Conservation (phyloP, 73 alveolate genomes). For the Stentor coeruleus region DNA sequence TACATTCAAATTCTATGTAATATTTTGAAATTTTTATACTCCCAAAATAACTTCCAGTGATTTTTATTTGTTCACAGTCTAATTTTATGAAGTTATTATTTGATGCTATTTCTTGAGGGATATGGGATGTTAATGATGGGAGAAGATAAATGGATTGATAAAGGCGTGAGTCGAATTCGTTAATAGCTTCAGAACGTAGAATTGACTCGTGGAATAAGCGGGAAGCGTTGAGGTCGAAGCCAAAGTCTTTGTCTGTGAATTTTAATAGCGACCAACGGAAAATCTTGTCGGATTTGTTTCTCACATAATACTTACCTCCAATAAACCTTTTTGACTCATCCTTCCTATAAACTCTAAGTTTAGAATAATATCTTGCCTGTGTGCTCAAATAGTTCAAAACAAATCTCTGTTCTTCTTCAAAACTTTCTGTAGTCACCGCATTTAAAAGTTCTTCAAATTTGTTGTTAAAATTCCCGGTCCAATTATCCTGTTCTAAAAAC, state of each 20-base stretch:
- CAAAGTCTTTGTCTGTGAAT: background rate
- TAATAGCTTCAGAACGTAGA: too few species aligned
- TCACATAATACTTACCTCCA: background rate
- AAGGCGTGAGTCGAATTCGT: too few species aligned
- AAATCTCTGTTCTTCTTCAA: background rate
- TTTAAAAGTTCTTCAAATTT: background rate
- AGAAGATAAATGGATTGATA: too few species aligned
- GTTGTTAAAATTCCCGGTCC: too few species aligned
- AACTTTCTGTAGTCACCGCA: background rate
- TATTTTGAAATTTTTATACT: background rate
- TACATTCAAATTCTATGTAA: background rate
- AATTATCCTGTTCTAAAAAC: too few species aligned
- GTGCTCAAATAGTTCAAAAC: background rate
- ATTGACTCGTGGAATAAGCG: too few species aligned
- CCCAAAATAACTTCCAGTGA: slow-evolving; percentile 9
- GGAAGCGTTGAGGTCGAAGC: background rate
- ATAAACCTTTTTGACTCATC: background rate
- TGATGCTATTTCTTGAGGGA: too few species aligned
- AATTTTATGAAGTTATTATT: background rate
- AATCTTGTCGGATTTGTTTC: background rate
- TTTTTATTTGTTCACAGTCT: slow-evolving; percentile 24
- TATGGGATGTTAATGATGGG: background rate
- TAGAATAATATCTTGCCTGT: too few species aligned
- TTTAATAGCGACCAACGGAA: background rate
- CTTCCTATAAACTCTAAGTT: too few species aligned